phyloP scores from a whole-genome alignment of 2,329 filamentous ascomycete genomes.

The Aspergillus arachidicola region DNA sequence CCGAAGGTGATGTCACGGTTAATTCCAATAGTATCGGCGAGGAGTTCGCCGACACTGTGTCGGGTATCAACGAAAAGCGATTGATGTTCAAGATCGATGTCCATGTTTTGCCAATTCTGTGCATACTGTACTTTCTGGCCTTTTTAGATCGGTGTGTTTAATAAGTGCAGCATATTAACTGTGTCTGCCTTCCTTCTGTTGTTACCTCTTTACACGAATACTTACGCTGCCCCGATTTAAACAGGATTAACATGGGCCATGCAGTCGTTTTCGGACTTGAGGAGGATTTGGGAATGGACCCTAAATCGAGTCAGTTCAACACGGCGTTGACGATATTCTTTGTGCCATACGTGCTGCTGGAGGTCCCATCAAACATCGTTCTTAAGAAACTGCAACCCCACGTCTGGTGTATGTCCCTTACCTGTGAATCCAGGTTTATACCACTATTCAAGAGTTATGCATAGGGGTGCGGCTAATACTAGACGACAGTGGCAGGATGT shows the following conservation, averaged over 20 bases:
- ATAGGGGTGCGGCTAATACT: neutral
- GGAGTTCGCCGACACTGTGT: neutral
- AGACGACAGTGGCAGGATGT: conserved; percentile 63
- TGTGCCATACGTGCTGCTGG: conserved; percentile 66
- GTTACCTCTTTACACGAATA: neutral
- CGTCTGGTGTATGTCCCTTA: conserved; percentile 55
- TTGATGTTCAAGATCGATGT: conserved; percentile 69
- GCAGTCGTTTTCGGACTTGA: conserved; percentile 67
- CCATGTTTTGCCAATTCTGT: conserved; percentile 69
- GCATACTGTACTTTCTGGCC: conserved; percentile 68
- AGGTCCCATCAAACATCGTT: conserved; percentile 70
- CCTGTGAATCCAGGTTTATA: no score
- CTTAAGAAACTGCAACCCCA: conserved; percentile 68
- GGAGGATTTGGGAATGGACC: conserved; percentile 59
- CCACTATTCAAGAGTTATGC: neutral
- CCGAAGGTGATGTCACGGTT: neutral
- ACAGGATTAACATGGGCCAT: conserved; percentile 73
- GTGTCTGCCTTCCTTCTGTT: neutral
- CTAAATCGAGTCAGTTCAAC: conserved; percentile 61
- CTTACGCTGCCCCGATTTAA: neutral
- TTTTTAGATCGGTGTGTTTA: conserved; percentile 56
- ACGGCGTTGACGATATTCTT: conserved; percentile 77
- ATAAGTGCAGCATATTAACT: no score
- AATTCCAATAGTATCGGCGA: neutral
- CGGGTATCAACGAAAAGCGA: conserved; percentile 52